Base-by-base conservation (phyloP, 2,329 filamentous ascomycete species). In the Aspergillus sp. region DNA sequence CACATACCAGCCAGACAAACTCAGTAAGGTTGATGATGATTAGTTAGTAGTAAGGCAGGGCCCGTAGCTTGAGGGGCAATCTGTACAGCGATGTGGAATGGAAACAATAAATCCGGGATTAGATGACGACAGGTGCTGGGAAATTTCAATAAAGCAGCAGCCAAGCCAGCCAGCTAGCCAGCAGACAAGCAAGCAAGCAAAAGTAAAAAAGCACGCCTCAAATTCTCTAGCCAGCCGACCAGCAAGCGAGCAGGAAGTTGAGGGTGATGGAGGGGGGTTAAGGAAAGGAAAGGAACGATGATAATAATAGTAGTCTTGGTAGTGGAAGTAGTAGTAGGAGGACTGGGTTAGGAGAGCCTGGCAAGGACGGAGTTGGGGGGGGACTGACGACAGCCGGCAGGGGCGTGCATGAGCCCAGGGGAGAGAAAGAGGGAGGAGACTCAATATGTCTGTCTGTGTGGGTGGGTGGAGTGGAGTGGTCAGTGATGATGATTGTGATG, bases 301-400 rank as follows among this genome's bases (percentile, higher is more conserved):
- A 50, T 50, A 10, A n/a, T 45, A 45, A 45, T 5, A 21, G 17
- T 45, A 45, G 15, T 43, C 19, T 17, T 19, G 8, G n/a, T 43
- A 43, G 19, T 45, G 13, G 5, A 13, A 36, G 32, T 12, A 36
- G 32, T 12, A 36, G 5, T 0, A 36, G 12, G 5, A 36, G 32
- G 32, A 36, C 32, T 36, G 32, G 32, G 32, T 36, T 36, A 36
- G 32, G 32, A 36, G 32, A 36, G 41, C 10, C 39, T 19, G 45
- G 45, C 23, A 28, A 21, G 12, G 47, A 32, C 23, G 47, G 23
- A 28, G 25, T 32, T 50, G 8, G 53, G n/a, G 8, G 8, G 53
- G n/a, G 23, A 55, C 53, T 55, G 53, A 55, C 53, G 53, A 47
- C 53, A 55, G 39, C 39, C 28, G 53, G 53, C 53, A 55, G 39